phyloP scores from a whole-genome alignment of 441 rosid species.

The Capsella rubella region DNA sequence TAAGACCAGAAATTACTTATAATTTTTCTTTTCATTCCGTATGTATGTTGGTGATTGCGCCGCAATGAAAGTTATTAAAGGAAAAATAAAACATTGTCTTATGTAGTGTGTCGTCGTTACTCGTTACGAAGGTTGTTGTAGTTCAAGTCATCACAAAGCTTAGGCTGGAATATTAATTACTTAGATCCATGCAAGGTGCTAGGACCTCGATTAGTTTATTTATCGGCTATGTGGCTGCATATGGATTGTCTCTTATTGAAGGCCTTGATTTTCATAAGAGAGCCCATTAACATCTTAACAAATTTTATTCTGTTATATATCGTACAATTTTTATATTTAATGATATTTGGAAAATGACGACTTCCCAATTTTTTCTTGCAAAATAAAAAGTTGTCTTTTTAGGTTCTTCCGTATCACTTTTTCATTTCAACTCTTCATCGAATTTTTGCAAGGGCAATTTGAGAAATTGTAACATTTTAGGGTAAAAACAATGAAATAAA shows the following conservation, averaged over 20 bases:
- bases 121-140: too few species aligned
- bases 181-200: too few species aligned
- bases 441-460: too few species aligned
- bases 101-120: too few species aligned
- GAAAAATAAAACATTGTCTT: too few species aligned
- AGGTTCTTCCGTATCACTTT: too few species aligned
- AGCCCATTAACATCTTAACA: slow-evolving; percentile 21
- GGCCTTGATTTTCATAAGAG: background rate
- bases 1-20: background rate
- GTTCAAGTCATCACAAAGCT: too few species aligned
- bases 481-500: too few species aligned
- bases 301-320: background rate
- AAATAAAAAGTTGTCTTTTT: background rate
- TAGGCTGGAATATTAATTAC: too few species aligned
- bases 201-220: background rate
- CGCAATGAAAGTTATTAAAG: too few species aligned
- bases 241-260: background rate
- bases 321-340: background rate
- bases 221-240: background rate
- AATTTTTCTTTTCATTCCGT: background rate
- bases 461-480: too few species aligned
- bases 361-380: background rate
- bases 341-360: background rate
- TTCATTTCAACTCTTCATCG: too few species aligned
- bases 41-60: background rate